Conservation (phyloP, 208 protist genomes). For the Leishmania martiniquensis region DNA sequence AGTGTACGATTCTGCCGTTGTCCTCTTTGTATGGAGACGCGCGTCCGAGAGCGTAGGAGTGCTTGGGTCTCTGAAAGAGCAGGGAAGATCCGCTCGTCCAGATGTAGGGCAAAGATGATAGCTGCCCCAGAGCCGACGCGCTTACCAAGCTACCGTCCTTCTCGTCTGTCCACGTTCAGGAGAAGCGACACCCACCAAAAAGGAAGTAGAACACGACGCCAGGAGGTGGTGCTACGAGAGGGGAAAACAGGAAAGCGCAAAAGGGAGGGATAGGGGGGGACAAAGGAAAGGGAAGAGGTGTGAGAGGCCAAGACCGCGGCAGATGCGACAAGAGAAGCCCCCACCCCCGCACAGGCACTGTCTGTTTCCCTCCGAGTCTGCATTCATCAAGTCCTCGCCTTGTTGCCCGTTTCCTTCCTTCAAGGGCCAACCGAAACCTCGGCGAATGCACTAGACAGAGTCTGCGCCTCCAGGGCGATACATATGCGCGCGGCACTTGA, state of each 20-base stretch:
- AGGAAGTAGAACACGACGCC: neutral
- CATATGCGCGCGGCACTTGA: neutral
- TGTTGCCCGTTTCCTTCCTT: neutral
- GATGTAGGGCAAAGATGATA: neutral
- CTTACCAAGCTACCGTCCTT: slow-evolving; percentile 7
- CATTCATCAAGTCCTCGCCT: neutral
- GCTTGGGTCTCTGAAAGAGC: neutral
- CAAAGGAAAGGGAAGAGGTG: neutral
- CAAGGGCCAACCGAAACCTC: neutral
- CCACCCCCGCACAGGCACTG: neutral
- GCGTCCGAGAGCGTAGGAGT: neutral
- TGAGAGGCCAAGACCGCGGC: neutral
- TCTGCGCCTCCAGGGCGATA: neutral
- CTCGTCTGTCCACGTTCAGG: slow-evolving; percentile 1
- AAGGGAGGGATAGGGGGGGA: neutral
- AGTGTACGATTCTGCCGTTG: neutral
- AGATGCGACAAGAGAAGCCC: neutral
- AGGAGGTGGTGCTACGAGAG: neutral
- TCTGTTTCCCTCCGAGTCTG: neutral
- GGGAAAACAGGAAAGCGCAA: neutral
- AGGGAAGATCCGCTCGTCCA: neutral
- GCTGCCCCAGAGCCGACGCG: neutral
- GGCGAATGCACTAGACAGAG: neutral
- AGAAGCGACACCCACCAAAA: neutral
- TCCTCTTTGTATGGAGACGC: neutral